These are phyloP conservation scores for Agastache rugosa DNA, from an alignment of 257 asterid genomes.

Conservation along the genomic window DNA sequence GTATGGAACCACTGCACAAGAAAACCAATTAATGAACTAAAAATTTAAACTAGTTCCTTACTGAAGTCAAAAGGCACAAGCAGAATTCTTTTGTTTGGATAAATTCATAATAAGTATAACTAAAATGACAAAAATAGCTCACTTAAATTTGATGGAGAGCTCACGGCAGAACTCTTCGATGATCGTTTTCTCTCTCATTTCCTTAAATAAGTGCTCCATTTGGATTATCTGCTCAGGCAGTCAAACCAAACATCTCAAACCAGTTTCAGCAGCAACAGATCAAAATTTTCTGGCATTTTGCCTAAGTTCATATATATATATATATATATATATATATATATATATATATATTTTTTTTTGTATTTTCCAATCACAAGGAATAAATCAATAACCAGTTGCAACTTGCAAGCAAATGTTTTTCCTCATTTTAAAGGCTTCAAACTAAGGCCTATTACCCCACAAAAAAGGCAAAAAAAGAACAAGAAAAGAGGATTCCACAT, in stretches of 20 bases:
- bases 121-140: constrained; percentile 32
- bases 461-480: not conserved
- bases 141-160: constrained; percentile 79
- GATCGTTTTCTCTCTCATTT: constrained; percentile 45
- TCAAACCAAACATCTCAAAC: constrained; percentile 20
- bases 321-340: too few relatives aligned
- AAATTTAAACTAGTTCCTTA: constrained; percentile 2
- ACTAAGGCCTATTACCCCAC: not conserved
- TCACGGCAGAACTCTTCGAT: constrained; percentile 56
- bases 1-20: constrained; percentile 59
- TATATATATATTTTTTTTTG: too few relatives aligned
- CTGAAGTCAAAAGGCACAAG: not conserved
- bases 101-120: constrained; percentile 18
- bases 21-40: constrained; percentile 5
- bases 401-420: not conserved
- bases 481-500: not conserved
- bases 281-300: not conserved
- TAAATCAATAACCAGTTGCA: not conserved
- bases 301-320: too few relatives aligned
- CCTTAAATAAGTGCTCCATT: constrained; percentile 59
- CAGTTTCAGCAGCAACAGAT: constrained; percentile 8
- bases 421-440: constrained; percentile 5
- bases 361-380: not conserved
- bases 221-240: constrained; percentile 55
- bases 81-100: not conserved